Conservation (phyloP, 1,284 basidiomycete species). For the Earliella scabrosa region DNA sequence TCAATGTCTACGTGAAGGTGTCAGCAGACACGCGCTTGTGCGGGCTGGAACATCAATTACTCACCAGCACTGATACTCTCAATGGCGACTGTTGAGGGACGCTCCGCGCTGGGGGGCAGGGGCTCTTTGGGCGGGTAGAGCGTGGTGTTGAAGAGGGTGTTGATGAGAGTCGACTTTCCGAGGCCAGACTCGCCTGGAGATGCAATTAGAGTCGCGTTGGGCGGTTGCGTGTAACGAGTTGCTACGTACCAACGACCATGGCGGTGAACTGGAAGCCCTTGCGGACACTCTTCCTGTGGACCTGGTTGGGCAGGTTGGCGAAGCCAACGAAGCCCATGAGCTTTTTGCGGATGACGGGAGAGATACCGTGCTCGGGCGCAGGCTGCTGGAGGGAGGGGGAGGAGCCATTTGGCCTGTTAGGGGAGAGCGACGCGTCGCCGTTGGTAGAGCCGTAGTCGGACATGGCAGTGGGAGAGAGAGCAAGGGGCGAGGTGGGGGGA, state of each 20-base stretch:
- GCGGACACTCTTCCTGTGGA: constrained; percentile 94
- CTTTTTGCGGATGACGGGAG: constrained; percentile 86
- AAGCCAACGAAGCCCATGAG: constrained; percentile 89
- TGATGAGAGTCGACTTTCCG: constrained; percentile 97
- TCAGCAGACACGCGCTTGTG: constrained; percentile 29
- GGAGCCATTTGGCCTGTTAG: constrained; percentile 61
- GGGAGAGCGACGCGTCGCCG: constrained; percentile 55
- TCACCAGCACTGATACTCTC: constrained; percentile 95
- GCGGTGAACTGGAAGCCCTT: constrained; percentile 98
- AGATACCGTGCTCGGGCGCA: constrained; percentile 43
- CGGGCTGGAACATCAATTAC: constrained; percentile 29
- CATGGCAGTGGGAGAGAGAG: constrained; percentile 46
- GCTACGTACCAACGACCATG: constrained; percentile 91
- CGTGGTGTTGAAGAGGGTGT: constrained; percentile 95
- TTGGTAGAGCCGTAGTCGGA: constrained; percentile 71
- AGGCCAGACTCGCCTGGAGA: constrained; percentile 91
- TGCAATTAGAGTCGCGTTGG: constrained; percentile 9
- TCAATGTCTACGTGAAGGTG: constrained; percentile 78
- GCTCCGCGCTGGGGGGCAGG: constrained; percentile 83
- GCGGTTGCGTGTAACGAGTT: constrained; percentile 31
- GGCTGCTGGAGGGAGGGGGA: constrained; percentile 57
- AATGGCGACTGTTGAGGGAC: constrained; percentile 91
- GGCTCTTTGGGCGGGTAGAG: constrained; percentile 90
- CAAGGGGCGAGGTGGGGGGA: constrained; percentile 24
- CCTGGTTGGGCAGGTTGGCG: constrained; percentile 96